Evolutionary conservation across 164 flowering plant genomes (phyloP).

Genomic region (Umbilicus rupestris): DNA sequence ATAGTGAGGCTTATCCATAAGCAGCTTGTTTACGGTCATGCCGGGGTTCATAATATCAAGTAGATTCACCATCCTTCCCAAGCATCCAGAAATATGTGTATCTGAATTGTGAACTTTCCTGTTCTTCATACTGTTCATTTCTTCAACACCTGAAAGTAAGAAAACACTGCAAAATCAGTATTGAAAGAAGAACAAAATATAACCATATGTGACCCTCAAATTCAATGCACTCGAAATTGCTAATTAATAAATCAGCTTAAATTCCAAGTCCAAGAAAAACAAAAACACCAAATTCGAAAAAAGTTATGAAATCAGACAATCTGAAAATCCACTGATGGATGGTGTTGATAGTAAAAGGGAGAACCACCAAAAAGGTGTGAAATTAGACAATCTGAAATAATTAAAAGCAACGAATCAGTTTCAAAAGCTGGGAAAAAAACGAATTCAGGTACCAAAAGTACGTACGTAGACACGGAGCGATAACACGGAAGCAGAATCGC

Average conservation of each 20-base stretch:
- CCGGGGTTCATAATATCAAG: constrained; percentile 59
- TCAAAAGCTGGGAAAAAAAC: too few relatives aligned
- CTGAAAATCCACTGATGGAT: too few relatives aligned
- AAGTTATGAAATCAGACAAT: too few relatives aligned
- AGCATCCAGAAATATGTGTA: constrained; percentile 62
- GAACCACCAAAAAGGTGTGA: too few relatives aligned
- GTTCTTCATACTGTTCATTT: constrained; percentile 46
- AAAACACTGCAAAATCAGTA: constrained; percentile 4
- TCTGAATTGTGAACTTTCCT: constrained; percentile 32
- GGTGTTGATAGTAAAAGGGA: too few relatives aligned
- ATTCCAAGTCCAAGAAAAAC: too few relatives aligned
- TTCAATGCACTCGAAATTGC: constrained; percentile 7
- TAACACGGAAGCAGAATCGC: too few relatives aligned
- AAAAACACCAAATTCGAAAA: too few relatives aligned
- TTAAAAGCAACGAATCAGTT: too few relatives aligned
- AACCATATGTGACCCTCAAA: background rate
- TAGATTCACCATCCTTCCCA: constrained; percentile 78
- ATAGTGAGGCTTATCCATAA: constrained; percentile 53
- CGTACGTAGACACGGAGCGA: too few relatives aligned
- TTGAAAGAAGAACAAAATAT: background rate
- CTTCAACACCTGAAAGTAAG: constrained; percentile 26
- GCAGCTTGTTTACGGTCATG: constrained; percentile 44
- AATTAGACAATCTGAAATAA: too few relatives aligned
- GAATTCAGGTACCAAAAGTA: too few relatives aligned
- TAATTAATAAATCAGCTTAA: background rate